Percentiles rank a stretch among this genome's conserved stretches.
Conservation (phyloP, 2,329 filamentous ascomycete species). For the Trichoderma sp. region DNA sequence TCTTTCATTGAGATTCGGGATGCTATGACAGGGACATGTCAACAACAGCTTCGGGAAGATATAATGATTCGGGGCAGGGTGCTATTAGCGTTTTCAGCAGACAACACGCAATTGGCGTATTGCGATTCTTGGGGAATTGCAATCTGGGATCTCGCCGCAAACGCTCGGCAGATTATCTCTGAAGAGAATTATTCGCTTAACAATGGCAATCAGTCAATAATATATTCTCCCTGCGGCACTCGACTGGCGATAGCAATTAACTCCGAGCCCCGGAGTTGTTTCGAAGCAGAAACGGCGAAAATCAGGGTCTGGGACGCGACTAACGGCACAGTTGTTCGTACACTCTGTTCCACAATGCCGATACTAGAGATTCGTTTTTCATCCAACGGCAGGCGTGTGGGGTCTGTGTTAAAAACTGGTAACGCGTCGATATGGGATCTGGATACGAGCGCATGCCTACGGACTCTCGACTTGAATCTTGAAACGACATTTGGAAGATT, state of each 20-base stretch:
- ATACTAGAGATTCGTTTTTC: background rate
- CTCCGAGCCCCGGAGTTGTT: too few relatives aligned
- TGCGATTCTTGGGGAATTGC: background rate
- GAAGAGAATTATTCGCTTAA: too few relatives aligned
- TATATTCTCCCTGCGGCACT: background rate
- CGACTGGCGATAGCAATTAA: background rate
- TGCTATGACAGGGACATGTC: background rate
- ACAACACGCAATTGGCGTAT: background rate
- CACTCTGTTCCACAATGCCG: rapidly evolving
- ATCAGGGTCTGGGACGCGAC: background rate
- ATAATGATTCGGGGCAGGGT: too few relatives aligned
- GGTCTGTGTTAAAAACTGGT: background rate
- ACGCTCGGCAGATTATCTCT: too few relatives aligned
- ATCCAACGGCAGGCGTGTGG: background rate
- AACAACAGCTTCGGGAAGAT: background rate
- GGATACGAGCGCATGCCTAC: background rate
- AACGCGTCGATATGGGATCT: background rate
- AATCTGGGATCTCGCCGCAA: background rate
- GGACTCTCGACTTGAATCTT: background rate
- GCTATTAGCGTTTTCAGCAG: background rate
- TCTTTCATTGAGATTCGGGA: background rate
- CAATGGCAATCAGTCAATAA: too few relatives aligned
- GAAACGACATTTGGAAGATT: background rate
- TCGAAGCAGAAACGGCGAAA: too few relatives aligned
- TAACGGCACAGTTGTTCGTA: background rate